These are phyloP conservation scores for Aspergillus sp. DNA, from an alignment of 2,329 filamentous ascomycete genomes.

Conservation along the genomic window DNA sequence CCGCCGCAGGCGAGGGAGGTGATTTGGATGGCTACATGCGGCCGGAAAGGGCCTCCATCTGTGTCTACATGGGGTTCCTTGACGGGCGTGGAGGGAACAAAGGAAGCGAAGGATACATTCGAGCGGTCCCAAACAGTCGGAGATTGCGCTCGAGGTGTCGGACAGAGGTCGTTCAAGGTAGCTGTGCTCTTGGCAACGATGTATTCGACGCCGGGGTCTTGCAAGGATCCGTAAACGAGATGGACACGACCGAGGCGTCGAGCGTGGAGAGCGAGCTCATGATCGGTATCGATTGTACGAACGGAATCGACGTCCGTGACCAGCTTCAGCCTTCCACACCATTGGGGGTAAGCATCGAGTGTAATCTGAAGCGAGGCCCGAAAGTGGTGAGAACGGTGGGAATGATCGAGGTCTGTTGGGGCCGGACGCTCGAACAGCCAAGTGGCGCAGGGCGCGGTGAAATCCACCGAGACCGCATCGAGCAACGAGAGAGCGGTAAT, in stretches of 20 bases:
- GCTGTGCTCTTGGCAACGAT: conserved; percentile 22
- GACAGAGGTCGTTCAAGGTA: conserved; percentile 19
- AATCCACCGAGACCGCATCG: conserved; percentile 44
- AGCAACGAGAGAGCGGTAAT: conserved; percentile 21
- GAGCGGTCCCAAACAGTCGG: conserved; percentile 12
- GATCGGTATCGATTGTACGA: not conserved
- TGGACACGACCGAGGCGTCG: conserved; percentile 30
- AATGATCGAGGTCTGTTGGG: not conserved
- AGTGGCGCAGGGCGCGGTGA: conserved; percentile 40
- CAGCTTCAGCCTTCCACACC: conserved; percentile 38
- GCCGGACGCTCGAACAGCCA: conserved; percentile 43
- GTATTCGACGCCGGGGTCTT: conserved; percentile 45
- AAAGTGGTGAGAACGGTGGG: conserved; percentile 13
- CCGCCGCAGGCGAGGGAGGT: conserved; percentile 42
- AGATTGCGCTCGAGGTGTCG: conserved; percentile 20
- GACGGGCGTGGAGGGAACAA: conserved; percentile 4
- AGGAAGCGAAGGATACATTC: not conserved
- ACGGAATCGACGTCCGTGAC: not conserved
- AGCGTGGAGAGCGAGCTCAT: conserved; percentile 9
- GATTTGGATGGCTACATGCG: conserved; percentile 39
- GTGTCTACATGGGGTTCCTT: conserved; percentile 24
- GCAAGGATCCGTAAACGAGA: conserved; percentile 30
- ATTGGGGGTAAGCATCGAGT: conserved; percentile 35
- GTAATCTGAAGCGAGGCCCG: conserved; percentile 13
- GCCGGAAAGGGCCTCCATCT: conserved; percentile 30